Evolutionary conservation across 805 yeast species (phyloP), one percentile per base, ranked within the genome.

Genomic region (Myxozyma lipomycoides): DNA sequence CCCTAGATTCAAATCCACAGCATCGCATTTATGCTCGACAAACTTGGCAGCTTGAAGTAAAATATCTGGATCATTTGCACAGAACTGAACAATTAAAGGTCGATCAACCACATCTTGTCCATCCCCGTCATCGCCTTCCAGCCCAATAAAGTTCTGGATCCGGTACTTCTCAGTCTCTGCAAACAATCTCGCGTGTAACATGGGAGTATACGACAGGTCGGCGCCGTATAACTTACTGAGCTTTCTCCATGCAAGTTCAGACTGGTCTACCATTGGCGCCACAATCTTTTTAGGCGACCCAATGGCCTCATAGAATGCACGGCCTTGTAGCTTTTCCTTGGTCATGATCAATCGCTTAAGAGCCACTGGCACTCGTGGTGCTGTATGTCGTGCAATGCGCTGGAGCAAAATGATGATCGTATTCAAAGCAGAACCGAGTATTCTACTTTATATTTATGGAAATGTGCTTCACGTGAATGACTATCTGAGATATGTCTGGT

Each of bases 251-350:
- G 95, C 98, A 18, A 93, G 74, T 64, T 93, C 99, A 2, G 91
- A 82, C 60, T 89, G 97, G 67, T 93, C 99, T 18, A 93, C 99
- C 97, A 93, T 91, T 1, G 99, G 99, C 2, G 98, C 98, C 19
- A 93, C 93, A 23, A 93, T 83, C 57, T 84, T 86, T 44, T 74
- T 78, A 2, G 98, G 98, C 21, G 70, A 62, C 0, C 93, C 93
- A 15, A 91, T 72, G 12, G 77, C 68, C 40, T 85, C 76, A 65
- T 71, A 91, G 1, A 93, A 75, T 43, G 77, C 80, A 52, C 95
- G 74, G 1, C 97, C 97, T 17, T 67, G 61, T 19, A 68, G 61
- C 49, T 72, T 73, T 28, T 19, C 38, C 18, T 35, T 35, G 19
- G 38, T 35, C 38, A 35, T 35, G n/a, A 15, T 35, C 21, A 12